Conservation (phyloP, 2,329 filamentous ascomycete genomes). For the Aureobasidium sp. region DNA sequence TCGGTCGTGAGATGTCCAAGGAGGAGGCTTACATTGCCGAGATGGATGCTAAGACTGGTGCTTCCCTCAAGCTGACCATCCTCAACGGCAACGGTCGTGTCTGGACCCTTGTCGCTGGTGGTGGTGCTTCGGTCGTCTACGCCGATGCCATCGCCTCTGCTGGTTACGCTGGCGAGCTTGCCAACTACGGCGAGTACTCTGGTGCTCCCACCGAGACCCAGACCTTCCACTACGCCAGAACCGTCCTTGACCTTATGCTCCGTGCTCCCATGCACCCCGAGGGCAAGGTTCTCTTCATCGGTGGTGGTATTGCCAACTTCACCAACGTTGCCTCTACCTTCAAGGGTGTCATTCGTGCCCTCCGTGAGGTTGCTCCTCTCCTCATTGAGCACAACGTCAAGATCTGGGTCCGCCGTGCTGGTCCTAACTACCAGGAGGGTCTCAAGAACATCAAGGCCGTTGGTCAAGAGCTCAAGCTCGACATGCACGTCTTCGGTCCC, state of each 20-base stretch:
- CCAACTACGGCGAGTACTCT: slow-evolving; percentile 99
- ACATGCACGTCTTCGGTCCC: slow-evolving; percentile 84
- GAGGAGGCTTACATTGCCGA: slow-evolving; percentile 99
- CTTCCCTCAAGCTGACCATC: slow-evolving; percentile 95
- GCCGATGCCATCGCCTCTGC: slow-evolving; percentile 96
- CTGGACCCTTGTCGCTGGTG: slow-evolving; percentile 97
- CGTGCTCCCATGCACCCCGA: slow-evolving; percentile 75
- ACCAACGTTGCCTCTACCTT: slow-evolving; percentile 97
- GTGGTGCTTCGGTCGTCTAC: slow-evolving; percentile 98
- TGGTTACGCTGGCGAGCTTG: slow-evolving; percentile 90
- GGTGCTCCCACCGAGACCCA: slow-evolving; percentile 97
- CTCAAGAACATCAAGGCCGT: slow-evolving; percentile 99
- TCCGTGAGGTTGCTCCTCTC: slow-evolving; percentile 77
- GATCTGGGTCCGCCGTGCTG: slow-evolving; percentile 87
- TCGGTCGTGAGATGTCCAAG: slow-evolving; percentile 96
- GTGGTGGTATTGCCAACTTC: slow-evolving; percentile 99
- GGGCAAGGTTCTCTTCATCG: slow-evolving; percentile 98
- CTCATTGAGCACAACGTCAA: slow-evolving; percentile 95
- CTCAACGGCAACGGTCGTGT: slow-evolving; percentile 86
- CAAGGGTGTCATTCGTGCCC: slow-evolving; percentile 97
- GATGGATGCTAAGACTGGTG: slow-evolving; percentile 98
- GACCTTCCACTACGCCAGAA: slow-evolving; percentile 98
- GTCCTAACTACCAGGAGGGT: slow-evolving; percentile 99
- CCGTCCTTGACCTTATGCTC: slow-evolving; percentile 94
- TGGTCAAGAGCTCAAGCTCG: slow-evolving; percentile 83